Evolutionary conservation across 164 flowering plant genomes (phyloP), one percentile per base, ranked within the genome.

Genomic region (Houttuynia cordata): DNA sequence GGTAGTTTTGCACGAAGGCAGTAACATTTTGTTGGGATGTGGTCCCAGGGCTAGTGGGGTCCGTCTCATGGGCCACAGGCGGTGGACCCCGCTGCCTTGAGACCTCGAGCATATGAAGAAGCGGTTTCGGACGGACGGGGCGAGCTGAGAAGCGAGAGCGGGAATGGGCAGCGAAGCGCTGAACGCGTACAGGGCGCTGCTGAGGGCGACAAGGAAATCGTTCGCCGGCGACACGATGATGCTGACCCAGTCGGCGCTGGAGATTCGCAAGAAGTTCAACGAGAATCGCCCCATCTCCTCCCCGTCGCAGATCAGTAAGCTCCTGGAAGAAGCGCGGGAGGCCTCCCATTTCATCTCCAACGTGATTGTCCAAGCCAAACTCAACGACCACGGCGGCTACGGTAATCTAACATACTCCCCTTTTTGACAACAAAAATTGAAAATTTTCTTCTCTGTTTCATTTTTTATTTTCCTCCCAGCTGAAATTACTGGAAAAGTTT

Each of bases 291-390:
- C 72, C 70, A 84, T 84, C 12, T 59, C 79, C 3, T 80, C 88
- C 20, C 81, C 78, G 24, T 15, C 79, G 12, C 88, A 88, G 68
- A 76, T 88, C 53, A 66, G 65, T 51, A 73, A 70, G 51, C 89
- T 77, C 56, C 74, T 86, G 8, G 90, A 77, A 2, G 86, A 88
- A n/a, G 97, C 97, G 53, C 75, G 74, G 8, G 85, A 86, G 63
- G 97, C 97, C 53, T 71, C 91, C 9, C 58, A 78, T 37, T 91
- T 88, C 83, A 79, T 91, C 64, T 68, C 93, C 68, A 84, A 69
- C 80, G 88, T 84, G 91, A 84, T 88, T 68, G 91, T 91, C 65
- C 96, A 88, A 65, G 96, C 97, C 67, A 77, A 78, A 62, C 86
- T 80, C 73, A 88, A 80, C 62, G 62, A 76, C 2, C 70, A 76